Evolutionary conservation across 2,329 filamentous ascomycete species (phyloP), one percentile per base, ranked within the genome.

Genomic region (Coniochaeta sp.): DNA sequence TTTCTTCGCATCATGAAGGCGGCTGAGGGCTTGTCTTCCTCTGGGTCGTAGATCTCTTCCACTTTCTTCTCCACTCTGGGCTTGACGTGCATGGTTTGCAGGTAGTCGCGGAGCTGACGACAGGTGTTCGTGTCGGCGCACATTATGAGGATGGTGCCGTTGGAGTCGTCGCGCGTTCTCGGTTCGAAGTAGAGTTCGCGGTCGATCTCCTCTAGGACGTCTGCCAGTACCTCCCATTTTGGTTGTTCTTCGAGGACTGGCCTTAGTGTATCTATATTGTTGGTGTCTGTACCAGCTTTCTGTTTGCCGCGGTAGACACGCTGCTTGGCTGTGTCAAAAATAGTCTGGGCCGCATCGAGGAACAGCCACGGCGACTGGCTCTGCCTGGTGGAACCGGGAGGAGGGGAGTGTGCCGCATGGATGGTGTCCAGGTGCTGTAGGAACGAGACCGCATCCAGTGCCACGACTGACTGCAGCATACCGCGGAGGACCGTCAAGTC

Each of bases 311-410:
- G 83, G 62, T 96, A 99, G 6, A 96, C 92, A 58, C 94, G 79
- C 52, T 85, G 81, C 65, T 91, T 94, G 1, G 94, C 91, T 3
- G 89, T 91, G 55, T 91, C 87, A 58, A 99, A 97, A 12, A 99
- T 89, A 14, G 89, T 91, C 67, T 97, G 89, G 0, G 94, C 92
- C 22, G 92, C 91, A 66, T 97, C 94, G 5, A 97, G 78, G 60
- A 96, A 97, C 28, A 99, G 76, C 94, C 94, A 99, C 0, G 94
- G 94, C 0, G 91, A 95, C 61, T 96, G 90, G 30, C 86, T 91
- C 63, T 96, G 89, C 56, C 86, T 83, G 3, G 85, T 96, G 2
- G 91, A 92, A 0, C 91, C 91, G 8, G 91, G 88, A 1, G 89
- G 86, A 4, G 94, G 91, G 47, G 89, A 87, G 63, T 96, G 91